Base-by-base conservation (phyloP, 139 green algal genomes). In the Ettlia oleoabundans region DNA sequence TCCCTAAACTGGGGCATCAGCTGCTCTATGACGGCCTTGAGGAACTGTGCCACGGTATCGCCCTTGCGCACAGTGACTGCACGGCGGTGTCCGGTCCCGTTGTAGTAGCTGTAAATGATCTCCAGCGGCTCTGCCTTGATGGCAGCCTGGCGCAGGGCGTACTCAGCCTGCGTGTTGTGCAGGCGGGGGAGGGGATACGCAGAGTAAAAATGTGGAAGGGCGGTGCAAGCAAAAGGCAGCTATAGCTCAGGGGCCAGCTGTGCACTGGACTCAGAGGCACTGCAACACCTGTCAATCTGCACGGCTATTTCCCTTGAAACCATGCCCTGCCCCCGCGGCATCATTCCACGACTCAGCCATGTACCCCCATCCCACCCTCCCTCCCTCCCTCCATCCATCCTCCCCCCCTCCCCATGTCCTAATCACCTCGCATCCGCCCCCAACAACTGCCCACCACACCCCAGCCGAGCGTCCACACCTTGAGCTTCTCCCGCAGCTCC, bases 41-140 rank as follows among this genome's bases (percentile, higher is more conserved):
- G 88, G 82, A 99, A 99, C 15, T 88, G 78, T 28, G 83, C 89
- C 13, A 99, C 94, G 0, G 89, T 93, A 84, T 96, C 93, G 13
- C 94, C 94, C 73, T 95, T 90, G 9, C 70, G 70, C 51, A 94
- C 86, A 35, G 63, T 84, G 2, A 89, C 33, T 40, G 78, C 87
- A 35, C 88, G 85, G 42, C 94, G 83, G 74, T 99, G 96, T 1
- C 96, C 96, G 1, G 87, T 89, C 13, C 97, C 97, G 82, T 99
- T 96, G 93, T 95, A 99, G 89, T 98, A 99, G 33, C 85, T 94
- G 94, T 98, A 99, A 0, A 93, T 95, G 63, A 99, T 95, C 30
- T 94, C 87, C 76, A 99, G 87, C 13, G 89, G 90, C 89, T 98
- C 94, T 7, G 88, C 85, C 81, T 95, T 97, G 38, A 96, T 73